Percentiles rank a stretch among this genome's conserved stretches.
These are phyloP conservation scores for Marasmius fiardii DNA, from an alignment of 1,284 basidiomycete species.

Conservation along the genomic window DNA sequence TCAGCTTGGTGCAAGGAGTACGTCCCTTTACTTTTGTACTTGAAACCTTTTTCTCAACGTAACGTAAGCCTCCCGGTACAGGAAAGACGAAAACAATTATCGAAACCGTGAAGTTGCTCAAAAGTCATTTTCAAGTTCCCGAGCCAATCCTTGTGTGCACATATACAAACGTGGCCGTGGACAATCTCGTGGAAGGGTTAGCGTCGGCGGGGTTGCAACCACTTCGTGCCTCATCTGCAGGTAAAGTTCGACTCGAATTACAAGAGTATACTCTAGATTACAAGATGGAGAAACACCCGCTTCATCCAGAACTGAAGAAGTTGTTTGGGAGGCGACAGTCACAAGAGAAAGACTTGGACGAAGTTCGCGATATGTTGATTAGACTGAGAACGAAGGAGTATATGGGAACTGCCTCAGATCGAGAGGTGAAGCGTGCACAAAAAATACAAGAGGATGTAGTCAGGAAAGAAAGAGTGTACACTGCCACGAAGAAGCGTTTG, in stretches of 20 bases:
- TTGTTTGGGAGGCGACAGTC: conserved; percentile 36
- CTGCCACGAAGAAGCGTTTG: conserved; percentile 34
- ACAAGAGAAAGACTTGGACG: conserved; percentile 24
- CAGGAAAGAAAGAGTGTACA: conserved; percentile 31
- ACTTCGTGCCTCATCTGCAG: conserved; percentile 70
- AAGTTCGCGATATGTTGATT: conserved; percentile 24
- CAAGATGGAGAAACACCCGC: conserved; percentile 62
- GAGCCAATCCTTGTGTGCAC: conserved; percentile 87
- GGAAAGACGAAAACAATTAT: conserved; percentile 94
- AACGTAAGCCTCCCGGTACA: conserved; percentile 83
- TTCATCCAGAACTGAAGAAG: conserved; percentile 36
- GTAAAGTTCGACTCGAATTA: conserved; percentile 60
- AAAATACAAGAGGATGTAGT: conserved; percentile 40
- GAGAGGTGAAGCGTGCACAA: conserved; percentile 23
- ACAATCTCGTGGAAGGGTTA: conserved; percentile 83
- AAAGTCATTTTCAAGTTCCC: conserved; percentile 82
- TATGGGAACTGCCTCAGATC: conserved; percentile 16
- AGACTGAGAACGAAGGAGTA: conserved; percentile 19
- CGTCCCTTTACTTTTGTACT: conserved; percentile 23
- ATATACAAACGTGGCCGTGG: conserved; percentile 94
- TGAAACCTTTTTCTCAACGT: not conserved
- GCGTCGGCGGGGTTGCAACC: conserved; percentile 64
- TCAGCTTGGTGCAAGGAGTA: conserved; percentile 88
- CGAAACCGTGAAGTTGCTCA: conserved; percentile 80
- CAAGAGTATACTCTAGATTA: conserved; percentile 62